phyloP scores from a whole-genome alignment of 805 yeast genomes.

The Ogataea philodendri region DNA sequence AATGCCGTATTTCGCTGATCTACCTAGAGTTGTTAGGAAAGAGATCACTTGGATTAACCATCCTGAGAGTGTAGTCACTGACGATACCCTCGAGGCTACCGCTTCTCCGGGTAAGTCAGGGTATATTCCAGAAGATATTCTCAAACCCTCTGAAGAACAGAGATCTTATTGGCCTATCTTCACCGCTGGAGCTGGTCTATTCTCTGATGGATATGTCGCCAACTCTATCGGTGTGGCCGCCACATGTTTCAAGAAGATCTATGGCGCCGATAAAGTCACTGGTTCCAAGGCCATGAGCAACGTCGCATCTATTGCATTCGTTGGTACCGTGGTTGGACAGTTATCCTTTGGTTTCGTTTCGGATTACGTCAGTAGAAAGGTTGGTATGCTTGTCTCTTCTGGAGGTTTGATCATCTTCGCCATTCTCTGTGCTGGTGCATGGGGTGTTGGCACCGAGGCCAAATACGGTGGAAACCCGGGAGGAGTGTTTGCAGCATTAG shows the following conservation, averaged over 20 bases:
- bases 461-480: conserved; percentile 48
- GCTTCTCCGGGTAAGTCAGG: conserved; percentile 24
- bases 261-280: conserved; percentile 56
- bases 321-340: conserved; percentile 88
- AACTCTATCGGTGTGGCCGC: conserved; percentile 78
- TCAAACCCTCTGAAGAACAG: conserved; percentile 22
- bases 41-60: conserved; percentile 32
- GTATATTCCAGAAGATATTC: conserved; percentile 25
- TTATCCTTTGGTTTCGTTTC: conserved; percentile 75
- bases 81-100: conserved; percentile 18
- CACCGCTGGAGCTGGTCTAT: conserved; percentile 88
- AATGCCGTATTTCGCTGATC: conserved; percentile 13
- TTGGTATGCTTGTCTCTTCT: conserved; percentile 81
- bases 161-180: conserved; percentile 59
- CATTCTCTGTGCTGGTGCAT: conserved; percentile 75
- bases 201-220: conserved; percentile 91
- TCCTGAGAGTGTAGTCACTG: conserved; percentile 13
- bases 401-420: conserved; percentile 73
- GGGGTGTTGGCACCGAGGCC: conserved; percentile 63
- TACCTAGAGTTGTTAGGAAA: conserved; percentile 17
- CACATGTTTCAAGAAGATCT: conserved; percentile 63
- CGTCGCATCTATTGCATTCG: conserved; percentile 85
- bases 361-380: conserved; percentile 76
- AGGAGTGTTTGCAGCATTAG: conserved; percentile 81
- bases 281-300: conserved; percentile 70